These are phyloP conservation scores for Kuraishia borneana DNA, from an alignment of 805 yeast genomes.

Conservation along the genomic window DNA sequence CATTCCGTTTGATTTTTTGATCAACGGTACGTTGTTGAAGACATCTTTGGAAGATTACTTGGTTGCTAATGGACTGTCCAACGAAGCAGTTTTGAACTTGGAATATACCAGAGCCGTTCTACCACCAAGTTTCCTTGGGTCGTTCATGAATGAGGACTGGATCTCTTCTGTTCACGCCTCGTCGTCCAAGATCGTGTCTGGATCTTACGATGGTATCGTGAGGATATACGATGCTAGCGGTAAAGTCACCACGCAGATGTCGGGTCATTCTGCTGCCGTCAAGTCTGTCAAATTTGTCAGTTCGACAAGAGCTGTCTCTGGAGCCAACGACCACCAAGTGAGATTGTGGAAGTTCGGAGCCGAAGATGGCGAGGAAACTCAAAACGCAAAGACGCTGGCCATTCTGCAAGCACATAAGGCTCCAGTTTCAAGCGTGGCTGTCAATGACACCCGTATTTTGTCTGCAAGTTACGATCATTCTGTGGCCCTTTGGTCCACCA, in stretches of 20 bases:
- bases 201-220: slow-evolving; percentile 91
- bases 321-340: slow-evolving; percentile 81
- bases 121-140: slow-evolving; percentile 88
- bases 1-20: slow-evolving; percentile 86
- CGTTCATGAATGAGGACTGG: slow-evolving; percentile 94
- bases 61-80: slow-evolving; percentile 63
- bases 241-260: slow-evolving; percentile 63
- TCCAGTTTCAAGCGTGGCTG: slow-evolving; percentile 69
- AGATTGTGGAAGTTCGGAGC: slow-evolving; percentile 75
- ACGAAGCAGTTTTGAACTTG: slow-evolving; percentile 66
- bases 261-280: slow-evolving; percentile 85
- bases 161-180: slow-evolving; percentile 59
- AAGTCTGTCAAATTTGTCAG: slow-evolving; percentile 74
- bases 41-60: slow-evolving; percentile 74
- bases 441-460: slow-evolving; percentile 47
- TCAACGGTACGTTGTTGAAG: slow-evolving; percentile 75
- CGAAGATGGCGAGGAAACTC: slow-evolving; percentile 21
- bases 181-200: slow-evolving; percentile 55
- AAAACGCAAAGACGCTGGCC: slow-evolving; percentile 64
- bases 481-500: slow-evolving; percentile 84
- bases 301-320: slow-evolving; percentile 66
- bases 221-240: slow-evolving; percentile 83
- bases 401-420: slow-evolving; percentile 85
- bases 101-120: slow-evolving; percentile 89
- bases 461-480: slow-evolving; percentile 79